Evolutionary conservation across 805 yeast species (phyloP), one percentile per base, ranked within the genome.

Genomic region (Spathaspora boniae): DNA sequence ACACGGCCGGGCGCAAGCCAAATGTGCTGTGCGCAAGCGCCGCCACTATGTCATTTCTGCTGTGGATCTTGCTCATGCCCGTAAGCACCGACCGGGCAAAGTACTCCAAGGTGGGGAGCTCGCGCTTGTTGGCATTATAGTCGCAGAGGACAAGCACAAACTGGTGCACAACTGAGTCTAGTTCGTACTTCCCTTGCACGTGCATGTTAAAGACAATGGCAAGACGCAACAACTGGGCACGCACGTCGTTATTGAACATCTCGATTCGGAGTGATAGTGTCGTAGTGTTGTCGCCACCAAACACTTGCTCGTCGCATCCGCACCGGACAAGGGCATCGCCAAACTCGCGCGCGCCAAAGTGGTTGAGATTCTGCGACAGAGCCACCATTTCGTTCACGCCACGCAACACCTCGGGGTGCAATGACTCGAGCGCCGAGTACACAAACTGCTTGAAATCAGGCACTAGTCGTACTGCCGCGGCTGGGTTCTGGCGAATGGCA

Each of bases 231-330:
- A 56, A 26, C 23, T 44, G 41, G 8, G 49, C 33, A n/a, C 26
- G 33, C 15, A 41, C 23, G 25, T 45, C 35, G 27, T 41, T 43
- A 33, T 54, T 46, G 33, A 39, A 49, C 22, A 54, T 56, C 22
- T 40, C 44, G 15, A 56, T 41, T 31, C 56, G 57, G 26, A 58
- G n/a, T n/a, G n/a, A n/a, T n/a, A n/a, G n/a, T n/a, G n/a, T n/a
- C 28, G n/a, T n/a, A n/a, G n/a, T n/a, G n/a, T n/a, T n/a, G n/a
- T n/a, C n/a, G n/a, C n/a, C n/a, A n/a, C n/a, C n/a, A n/a, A n/a
- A n/a, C n/a, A n/a, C n/a, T n/a, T n/a, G n/a, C n/a, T n/a, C n/a
- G n/a, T n/a, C n/a, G n/a, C n/a, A n/a, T n/a, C n/a, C n/a, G n/a
- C n/a, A n/a, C n/a, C n/a, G n/a, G n/a, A n/a, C n/a, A n/a, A n/a